Evolutionary conservation across 495 filamentous ascomycete genomes (phyloP).

Genomic region (Hypoxylon subgilvum): DNA sequence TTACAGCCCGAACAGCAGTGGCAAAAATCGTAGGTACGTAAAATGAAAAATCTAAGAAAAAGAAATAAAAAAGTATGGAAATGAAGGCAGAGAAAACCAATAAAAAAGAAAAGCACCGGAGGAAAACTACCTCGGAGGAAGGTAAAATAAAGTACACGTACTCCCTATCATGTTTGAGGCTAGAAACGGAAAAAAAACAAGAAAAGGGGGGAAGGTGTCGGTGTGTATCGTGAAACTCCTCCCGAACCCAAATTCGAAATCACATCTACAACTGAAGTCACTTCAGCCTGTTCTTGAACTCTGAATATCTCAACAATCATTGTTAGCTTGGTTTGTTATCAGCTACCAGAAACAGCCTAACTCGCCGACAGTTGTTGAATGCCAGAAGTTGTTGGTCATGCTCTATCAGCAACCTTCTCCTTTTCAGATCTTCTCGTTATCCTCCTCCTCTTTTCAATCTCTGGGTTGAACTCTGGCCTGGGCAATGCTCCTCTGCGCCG

Average conservation of each 20-base stretch:
- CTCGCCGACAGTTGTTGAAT: not conserved
- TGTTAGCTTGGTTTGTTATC: slow-evolving; percentile 15
- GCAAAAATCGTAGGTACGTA: not conserved
- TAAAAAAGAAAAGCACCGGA: not conserved
- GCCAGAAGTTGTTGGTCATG: not conserved
- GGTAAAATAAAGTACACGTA: too few relatives aligned
- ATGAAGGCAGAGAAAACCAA: not conserved
- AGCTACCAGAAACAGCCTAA: slow-evolving; percentile 13
- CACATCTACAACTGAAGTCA: too few relatives aligned
- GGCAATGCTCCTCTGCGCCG: slow-evolving; percentile 17
- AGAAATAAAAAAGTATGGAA: not conserved
- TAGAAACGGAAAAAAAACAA: slow-evolving; percentile 5
- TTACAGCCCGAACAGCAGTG: not conserved
- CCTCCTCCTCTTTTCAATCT: slow-evolving; percentile 9
- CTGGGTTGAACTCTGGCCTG: slow-evolving; percentile 1
- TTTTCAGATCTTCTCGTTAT: too few relatives aligned
- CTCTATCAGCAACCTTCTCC: slow-evolving; percentile 8
- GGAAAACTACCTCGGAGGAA: slow-evolving; percentile 7
- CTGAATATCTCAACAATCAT: slow-evolving; percentile 31
- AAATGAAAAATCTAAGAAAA: not conserved
- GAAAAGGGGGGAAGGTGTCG: slow-evolving; percentile 17
- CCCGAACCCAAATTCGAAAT: slow-evolving; percentile 13
- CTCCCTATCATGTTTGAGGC: too few relatives aligned
- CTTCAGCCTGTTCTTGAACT: slow-evolving; percentile 35
- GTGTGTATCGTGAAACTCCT: slow-evolving; percentile 31